Base-by-base conservation (phyloP, 768 basidiomycete species). In the Leccinellum rugosiceps region DNA sequence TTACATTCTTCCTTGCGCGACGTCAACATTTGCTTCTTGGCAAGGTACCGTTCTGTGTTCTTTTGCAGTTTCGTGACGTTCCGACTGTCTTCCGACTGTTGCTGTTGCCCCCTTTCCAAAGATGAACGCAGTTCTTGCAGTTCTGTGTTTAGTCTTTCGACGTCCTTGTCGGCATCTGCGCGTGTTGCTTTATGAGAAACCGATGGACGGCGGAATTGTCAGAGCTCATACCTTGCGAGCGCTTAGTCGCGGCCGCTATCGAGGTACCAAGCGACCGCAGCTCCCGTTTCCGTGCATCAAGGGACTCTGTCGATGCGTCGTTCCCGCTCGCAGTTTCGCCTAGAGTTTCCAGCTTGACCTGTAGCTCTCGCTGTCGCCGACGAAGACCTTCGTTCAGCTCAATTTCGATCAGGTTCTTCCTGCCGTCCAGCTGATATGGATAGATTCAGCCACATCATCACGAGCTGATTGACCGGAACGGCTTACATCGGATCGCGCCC, bases 1-100 rank as follows among this genome's bases (percentile, higher is more conserved):
- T 91, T 96, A 68, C 93, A 95, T 65, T 98, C 96, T 57, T 98
- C 96, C 70, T 92, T 93, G 47, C 94, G 84, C 38, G 81, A 80
- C 21, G 82, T 64, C 14, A 98, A 78, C 78, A 97, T 90, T 69
- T 94, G 90, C 41, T 88, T 83, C 73, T 98, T 98, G 25, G 94
- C 87, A 8, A 96, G 81, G 72, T 95, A 97, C 19, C 96, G 84
- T 68, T 99, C 97, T 0, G 94, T 92, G 59, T 86, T 92, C 80
- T 98, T 98, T 71, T 98, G 94, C 62, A 95, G 87, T 57, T 86
- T 84, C n/a, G 90, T 85, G 58, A 98, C 91, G 38, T 82, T 86
- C 9, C 93, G 87, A 49, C 83, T 85, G 63, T 97, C 94, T 66
- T 98, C 95, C 0, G 82, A 70, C 67, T 98, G 96, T 62, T 93